Evolutionary conservation across 805 yeast genomes (phyloP), one percentile per base, ranked within the genome.

Genomic region (Wickerhamiella sergipiensis): DNA sequence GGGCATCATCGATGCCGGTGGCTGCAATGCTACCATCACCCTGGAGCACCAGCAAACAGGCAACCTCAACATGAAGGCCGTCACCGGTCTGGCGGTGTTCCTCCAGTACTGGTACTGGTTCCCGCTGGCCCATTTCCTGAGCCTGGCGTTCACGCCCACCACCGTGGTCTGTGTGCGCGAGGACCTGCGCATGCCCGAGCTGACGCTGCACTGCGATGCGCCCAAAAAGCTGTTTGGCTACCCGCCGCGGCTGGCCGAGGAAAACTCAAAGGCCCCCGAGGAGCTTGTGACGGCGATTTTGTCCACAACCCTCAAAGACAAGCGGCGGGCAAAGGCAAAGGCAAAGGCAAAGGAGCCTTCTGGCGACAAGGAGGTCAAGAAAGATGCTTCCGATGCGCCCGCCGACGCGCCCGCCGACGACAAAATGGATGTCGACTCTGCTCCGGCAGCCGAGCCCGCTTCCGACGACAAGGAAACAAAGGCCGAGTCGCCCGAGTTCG

Each of bases 1-100:
- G 71, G 98, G 98, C 67, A 90, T 92, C 56, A 81, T 92, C 65
- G 97, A 92, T 70, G 98, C 97, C 10, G 97, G 98, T 68, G 98
- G 98, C 12, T 80, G 97, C 64, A 92, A 92, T 61, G 95, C 85
- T n/a, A 88, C 97, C 0, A 88, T 92, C 57, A 84, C 84, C 59
- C 73, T 90, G 48, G 97, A 92, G 67, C 86, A 89, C 65, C 62
- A 80, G 22, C 89, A 88, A 58, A 87, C 95, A 42, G 94, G 88
- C 54, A 87, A 95, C 19, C 75, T 92, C 57, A 90, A 92, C 68
- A 80, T 83, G 64, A 84, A 85, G 67, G 92, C 96, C 0, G 82
- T 92, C 60, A 95, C 89, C 52, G 98, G 98, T 40, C 71, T 92
- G 58, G 80, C 92, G 0, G 77, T 92, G 53, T 92, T 92, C 64